phyloP scores from a whole-genome alignment of 2,329 filamentous ascomycete species.

The Raffaelea deltoideospora region DNA sequence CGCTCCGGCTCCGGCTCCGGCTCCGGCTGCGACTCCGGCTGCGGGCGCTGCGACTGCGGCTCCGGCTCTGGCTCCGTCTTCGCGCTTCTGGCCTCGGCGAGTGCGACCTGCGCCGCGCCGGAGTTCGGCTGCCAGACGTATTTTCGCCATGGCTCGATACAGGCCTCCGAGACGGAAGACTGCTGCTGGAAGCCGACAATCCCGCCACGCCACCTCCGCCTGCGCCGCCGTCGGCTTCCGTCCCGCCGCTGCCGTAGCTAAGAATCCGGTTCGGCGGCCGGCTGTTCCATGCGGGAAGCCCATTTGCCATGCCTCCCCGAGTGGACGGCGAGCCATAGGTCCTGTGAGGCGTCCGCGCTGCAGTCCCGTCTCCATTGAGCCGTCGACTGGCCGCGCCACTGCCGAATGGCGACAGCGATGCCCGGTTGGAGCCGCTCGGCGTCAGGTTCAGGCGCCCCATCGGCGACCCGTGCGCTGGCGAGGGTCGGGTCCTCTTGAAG shows the following conservation, averaged over 20 bases:
- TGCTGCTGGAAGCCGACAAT: neutral
- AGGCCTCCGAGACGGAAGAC: slow-evolving; percentile 1
- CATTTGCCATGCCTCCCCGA: no score
- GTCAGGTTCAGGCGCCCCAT: neutral
- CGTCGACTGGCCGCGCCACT: no score
- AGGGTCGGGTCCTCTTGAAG: slow-evolving; percentile 6
- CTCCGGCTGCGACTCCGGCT: neutral
- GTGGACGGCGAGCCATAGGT: neutral
- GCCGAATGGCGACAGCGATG: neutral
- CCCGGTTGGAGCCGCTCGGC: neutral
- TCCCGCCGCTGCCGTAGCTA: neutral
- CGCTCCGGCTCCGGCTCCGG: neutral
- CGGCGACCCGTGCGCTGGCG: neutral
- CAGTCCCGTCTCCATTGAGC: no score
- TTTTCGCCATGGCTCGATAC: neutral
- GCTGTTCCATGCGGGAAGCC: neutral
- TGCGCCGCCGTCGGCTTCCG: neutral
- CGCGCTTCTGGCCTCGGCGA: neutral
- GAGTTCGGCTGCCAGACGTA: neutral
- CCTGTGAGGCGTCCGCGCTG: neutral
- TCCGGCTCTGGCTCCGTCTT: slow-evolving; percentile 1
- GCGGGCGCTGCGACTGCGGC: neutral
- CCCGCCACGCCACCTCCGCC: neutral
- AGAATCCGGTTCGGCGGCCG: slow-evolving; percentile 3
- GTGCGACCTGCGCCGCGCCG: slow-evolving; percentile 3